Conservation (phyloP, 345 rosid species). For the Angophora floribunda region DNA sequence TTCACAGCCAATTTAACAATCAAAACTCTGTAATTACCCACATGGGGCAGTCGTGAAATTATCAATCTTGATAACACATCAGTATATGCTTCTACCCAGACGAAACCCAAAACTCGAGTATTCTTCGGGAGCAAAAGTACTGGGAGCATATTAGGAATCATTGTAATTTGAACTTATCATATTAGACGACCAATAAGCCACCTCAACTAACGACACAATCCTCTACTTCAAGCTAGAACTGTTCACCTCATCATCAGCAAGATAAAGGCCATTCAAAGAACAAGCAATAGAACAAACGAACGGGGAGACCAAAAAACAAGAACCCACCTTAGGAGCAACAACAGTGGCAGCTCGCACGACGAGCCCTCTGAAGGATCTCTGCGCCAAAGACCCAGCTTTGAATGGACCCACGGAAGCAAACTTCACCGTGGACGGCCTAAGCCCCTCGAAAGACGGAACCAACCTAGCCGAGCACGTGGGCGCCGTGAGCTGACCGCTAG, state of each 20-base stretch:
- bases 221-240: not conserved
- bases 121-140: not conserved
- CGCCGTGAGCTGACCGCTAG: constrained; percentile 52
- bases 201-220: not conserved
- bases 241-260: not conserved
- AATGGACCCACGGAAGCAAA: constrained; percentile 32
- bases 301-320: not conserved
- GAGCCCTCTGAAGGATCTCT: constrained; percentile 30
- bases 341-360: constrained; percentile 78
- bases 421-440: constrained; percentile 48
- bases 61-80: not conserved
- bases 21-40: not conserved
- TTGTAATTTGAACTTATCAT: not conserved
- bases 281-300: not conserved
- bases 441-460: constrained; percentile 51
- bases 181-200: not conserved
- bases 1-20: not conserved
- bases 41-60: not conserved
- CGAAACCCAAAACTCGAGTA: not conserved
- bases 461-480: constrained; percentile 44
- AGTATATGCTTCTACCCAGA: not conserved
- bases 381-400: constrained; percentile 20
- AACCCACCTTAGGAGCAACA: constrained; percentile 86
- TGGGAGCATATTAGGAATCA: not conserved
- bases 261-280: not conserved